Evolutionary conservation across 2,329 filamentous ascomycete genomes (phyloP).

Genomic region (Claviceps pazoutovae): DNA sequence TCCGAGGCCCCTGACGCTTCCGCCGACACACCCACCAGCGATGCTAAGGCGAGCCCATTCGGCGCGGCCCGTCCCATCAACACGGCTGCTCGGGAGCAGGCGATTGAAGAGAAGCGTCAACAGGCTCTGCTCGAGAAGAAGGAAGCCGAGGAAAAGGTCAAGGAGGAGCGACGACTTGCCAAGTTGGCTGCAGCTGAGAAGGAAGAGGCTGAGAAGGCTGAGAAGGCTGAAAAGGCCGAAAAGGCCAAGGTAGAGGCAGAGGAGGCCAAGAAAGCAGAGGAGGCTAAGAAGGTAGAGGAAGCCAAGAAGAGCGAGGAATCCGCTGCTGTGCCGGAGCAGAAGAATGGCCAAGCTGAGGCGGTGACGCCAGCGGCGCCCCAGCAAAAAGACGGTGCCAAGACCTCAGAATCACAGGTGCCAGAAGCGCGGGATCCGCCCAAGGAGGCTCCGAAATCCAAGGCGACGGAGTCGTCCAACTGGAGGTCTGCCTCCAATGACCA

Average conservation of each 20-base stretch:
- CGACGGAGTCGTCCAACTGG: constrained; percentile 47
- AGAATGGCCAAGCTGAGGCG: constrained; percentile 14
- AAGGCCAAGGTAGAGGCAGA: constrained; percentile 25
- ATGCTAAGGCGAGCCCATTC: constrained; percentile 83
- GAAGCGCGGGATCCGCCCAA: constrained; percentile 29
- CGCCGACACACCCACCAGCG: constrained; percentile 32
- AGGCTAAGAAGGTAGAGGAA: constrained; percentile 18
- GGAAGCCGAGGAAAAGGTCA: constrained; percentile 74
- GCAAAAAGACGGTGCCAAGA: constrained; percentile 31
- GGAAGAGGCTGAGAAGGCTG: constrained; percentile 21
- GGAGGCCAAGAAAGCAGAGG: constrained; percentile 18
- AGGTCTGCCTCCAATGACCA: constrained; percentile 36
- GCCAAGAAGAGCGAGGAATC: constrained; percentile 20
- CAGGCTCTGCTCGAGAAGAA: constrained; percentile 66
- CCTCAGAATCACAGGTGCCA: constrained; percentile 23
- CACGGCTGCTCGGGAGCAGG: constrained; percentile 74
- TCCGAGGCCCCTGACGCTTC: constrained; percentile 48
- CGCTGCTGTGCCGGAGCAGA: constrained; percentile 17
- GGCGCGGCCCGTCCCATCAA: constrained; percentile 90
- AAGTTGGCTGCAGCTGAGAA: constrained; percentile 42
- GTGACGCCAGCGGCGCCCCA: constrained; percentile 17
- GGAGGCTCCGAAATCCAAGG: constrained; percentile 38
- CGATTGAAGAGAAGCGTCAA: constrained; percentile 79
- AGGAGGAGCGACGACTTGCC: constrained; percentile 54
- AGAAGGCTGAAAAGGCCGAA: constrained; percentile 19